Evolutionary conservation across 208 protist species (phyloP), one percentile per base, ranked within the genome.

Genomic region (Acanthamoeba lenticulata): DNA sequence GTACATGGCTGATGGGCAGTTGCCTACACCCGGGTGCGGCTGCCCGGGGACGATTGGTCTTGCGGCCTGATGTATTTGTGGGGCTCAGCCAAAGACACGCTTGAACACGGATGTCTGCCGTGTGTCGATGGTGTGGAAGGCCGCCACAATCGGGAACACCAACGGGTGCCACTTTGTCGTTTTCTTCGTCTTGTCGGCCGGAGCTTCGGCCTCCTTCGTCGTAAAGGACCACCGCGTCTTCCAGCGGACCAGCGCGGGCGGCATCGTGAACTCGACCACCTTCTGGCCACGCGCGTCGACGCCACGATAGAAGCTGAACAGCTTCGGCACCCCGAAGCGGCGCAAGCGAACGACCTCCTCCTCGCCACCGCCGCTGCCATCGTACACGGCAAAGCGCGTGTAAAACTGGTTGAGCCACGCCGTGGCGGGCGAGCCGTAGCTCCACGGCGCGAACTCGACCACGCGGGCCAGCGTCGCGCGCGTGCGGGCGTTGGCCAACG

Each of bases 71-170:
- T n/a, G n/a, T n/a, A n/a, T n/a, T n/a, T n/a, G n/a, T n/a, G n/a
- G n/a, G n/a, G n/a, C 29, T 79, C 67, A 79, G 29, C 67, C 67
- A 32, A 79, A 42, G 67, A 79, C 9, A 6, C 67, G 67, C 27
- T 79, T 79, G 67, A 79, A 79, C 24, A 79, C 4, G 67, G 67
- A 79, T 2, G 11, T 19, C 9, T 44, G 67, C 11, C 24, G 36
- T 5, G 67, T 42, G 67, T 79, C 67, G 36, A 79, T 79, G 67
- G 67, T 29, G 67, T 79, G 67, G 67, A 79, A 79, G 67, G 67
- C 67, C 4, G 67, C 67, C 67, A 79, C 42, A 32, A 79, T 24
- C 4, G 67, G 67, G 27, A 32, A 79, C 11, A 79, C 36, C 36
- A 79, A 32, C 34, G 67, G 11, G 38, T 79, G 29, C 11, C 38